Evolutionary conservation across 257 asterid genomes (phyloP).

Genomic region (Lantana camara): DNA sequence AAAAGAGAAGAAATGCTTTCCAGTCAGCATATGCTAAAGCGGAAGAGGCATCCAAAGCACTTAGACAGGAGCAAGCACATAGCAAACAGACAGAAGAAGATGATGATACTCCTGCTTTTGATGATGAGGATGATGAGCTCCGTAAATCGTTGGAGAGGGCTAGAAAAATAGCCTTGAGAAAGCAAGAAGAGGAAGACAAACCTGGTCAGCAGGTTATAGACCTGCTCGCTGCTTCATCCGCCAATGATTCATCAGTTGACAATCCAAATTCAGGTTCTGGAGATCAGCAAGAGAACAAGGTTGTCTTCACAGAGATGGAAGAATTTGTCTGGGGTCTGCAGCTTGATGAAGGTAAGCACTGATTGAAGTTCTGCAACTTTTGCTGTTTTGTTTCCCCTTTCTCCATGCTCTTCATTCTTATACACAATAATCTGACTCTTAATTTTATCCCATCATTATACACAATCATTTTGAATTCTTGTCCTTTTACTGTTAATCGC

Average conservation of each 20-base stretch:
- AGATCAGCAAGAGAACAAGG: slow-evolving; percentile 74
- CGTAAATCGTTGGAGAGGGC: slow-evolving; percentile 86
- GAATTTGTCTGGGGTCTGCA: slow-evolving; percentile 97
- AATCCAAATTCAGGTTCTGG: slow-evolving; percentile 46
- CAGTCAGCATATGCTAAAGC: slow-evolving; percentile 82
- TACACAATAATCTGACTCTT: too few species aligned
- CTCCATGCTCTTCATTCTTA: too few species aligned
- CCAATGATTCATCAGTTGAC: slow-evolving; percentile 40
- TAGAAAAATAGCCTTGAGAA: slow-evolving; percentile 74
- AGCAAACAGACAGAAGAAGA: slow-evolving; percentile 55
- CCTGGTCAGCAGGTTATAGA: slow-evolving; percentile 53
- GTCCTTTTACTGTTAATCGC: too few species aligned
- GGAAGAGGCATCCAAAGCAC: slow-evolving; percentile 90
- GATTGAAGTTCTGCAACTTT: background rate
- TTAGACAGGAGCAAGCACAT: slow-evolving; percentile 52
- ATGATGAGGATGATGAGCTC: slow-evolving; percentile 93
- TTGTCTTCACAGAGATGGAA: slow-evolving; percentile 97
- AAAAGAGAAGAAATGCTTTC: slow-evolving; percentile 76
- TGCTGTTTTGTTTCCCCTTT: slow-evolving; percentile 1
- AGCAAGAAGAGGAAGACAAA: slow-evolving; percentile 55
- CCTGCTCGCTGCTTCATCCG: slow-evolving; percentile 52
- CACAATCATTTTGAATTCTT: background rate
- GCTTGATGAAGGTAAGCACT: slow-evolving; percentile 76
- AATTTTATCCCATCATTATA: background rate
- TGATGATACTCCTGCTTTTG: slow-evolving; percentile 63